These are phyloP conservation scores for Tephrocybe sp. DNA, from an alignment of 768 basidiomycete genomes.

Conservation along the genomic window DNA sequence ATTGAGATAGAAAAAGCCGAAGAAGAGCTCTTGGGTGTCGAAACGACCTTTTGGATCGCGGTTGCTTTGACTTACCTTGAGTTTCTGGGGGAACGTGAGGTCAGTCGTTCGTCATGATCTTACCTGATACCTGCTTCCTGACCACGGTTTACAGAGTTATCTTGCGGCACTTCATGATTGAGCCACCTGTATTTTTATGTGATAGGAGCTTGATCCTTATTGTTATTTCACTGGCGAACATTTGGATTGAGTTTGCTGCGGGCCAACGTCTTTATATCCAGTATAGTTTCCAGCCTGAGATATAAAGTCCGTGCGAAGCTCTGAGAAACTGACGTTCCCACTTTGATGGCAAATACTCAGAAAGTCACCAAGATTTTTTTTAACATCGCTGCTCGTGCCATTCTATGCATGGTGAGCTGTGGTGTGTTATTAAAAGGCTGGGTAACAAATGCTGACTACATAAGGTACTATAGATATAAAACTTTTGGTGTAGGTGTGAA, in stretches of 20 bases:
- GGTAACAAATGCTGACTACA: conserved; percentile 6
- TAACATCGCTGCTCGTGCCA: neutral
- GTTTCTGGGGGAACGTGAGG: conserved; percentile 77
- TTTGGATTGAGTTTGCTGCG: neutral
- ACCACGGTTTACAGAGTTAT: conserved; percentile 44
- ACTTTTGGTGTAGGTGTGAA: neutral
- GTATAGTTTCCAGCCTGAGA: too few relatives aligned
- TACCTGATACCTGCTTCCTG: neutral
- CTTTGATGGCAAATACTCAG: too few relatives aligned
- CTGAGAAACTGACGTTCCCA: too few relatives aligned
- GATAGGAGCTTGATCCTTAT: neutral
- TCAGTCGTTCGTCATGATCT: conserved; percentile 31
- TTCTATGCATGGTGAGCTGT: neutral
- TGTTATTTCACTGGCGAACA: neutral
- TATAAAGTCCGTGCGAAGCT: too few relatives aligned
- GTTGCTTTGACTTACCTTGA: conserved; percentile 73
- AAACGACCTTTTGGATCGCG: conserved; percentile 76
- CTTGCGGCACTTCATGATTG: conserved; percentile 50
- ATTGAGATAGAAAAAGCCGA: conserved; percentile 62
- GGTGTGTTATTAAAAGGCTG: neutral
- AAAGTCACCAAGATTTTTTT: too few relatives aligned
- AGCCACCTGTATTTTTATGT: neutral
- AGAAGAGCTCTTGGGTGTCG: conserved; percentile 60
- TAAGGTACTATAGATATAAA: conserved; percentile 4
- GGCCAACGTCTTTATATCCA: neutral